These are phyloP conservation scores for Trypanosoma vivax DNA, from an alignment of 208 protist species.

Conservation along the genomic window DNA sequence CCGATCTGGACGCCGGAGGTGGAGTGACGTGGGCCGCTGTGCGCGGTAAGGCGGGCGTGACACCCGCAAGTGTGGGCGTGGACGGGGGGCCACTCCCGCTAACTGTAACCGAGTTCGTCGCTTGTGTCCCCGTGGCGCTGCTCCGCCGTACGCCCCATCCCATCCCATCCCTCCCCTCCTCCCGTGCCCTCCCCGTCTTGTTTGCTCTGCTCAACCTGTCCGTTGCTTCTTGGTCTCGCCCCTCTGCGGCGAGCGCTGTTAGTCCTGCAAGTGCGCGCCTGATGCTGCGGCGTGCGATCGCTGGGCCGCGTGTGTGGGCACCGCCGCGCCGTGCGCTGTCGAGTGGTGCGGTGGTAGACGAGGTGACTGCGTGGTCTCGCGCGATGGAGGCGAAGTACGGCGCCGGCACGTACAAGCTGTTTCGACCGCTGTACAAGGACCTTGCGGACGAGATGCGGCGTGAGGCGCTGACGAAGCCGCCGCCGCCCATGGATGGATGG, in stretches of 20 bases:
- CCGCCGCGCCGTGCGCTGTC: conserved; percentile 14
- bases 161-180: too few relatives aligned
- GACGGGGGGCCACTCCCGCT: too few relatives aligned
- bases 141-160: too few relatives aligned
- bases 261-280: conserved; percentile 3
- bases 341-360: conserved; percentile 18
- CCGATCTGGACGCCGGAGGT: conserved; percentile 49
- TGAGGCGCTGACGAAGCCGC: conserved; percentile 61
- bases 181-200: too few relatives aligned
- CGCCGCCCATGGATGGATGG: conserved; percentile 58
- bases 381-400: conserved; percentile 57
- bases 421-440: conserved; percentile 75
- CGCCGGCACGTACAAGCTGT: conserved; percentile 60
- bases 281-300: conserved; percentile 2
- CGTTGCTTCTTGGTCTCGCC: conserved; percentile 1
- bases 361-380: conserved; percentile 25
- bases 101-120: too few relatives aligned
- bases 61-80: background rate
- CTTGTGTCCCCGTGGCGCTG: too few relatives aligned
- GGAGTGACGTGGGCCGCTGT: background rate
- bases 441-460: conserved; percentile 72
- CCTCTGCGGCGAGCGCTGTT: background rate
- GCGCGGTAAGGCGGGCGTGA: background rate
- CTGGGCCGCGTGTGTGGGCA: background rate
- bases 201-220: conserved; percentile 4